phyloP scores from a whole-genome alignment of 1,284 basidiomycete species.

The Tilletia horrida region DNA sequence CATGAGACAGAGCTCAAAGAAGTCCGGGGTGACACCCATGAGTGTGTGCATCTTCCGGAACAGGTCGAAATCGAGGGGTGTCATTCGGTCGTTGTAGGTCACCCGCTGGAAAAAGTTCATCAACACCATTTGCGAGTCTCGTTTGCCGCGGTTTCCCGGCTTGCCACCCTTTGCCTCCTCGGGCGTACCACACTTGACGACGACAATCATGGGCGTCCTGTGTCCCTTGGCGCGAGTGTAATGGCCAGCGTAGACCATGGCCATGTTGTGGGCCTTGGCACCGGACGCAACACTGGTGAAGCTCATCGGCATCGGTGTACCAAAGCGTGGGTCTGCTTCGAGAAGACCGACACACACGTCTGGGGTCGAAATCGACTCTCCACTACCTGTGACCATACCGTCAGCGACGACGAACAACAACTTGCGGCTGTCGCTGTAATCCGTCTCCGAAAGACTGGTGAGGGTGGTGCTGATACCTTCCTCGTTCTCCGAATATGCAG shows the following conservation, averaged over 20 bases:
- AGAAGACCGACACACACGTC: slow-evolving; percentile 90
- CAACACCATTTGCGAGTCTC: slow-evolving; percentile 95
- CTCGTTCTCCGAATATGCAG: slow-evolving; percentile 95
- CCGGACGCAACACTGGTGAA: slow-evolving; percentile 88
- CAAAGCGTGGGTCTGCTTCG: slow-evolving; percentile 90
- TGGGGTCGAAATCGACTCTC: slow-evolving; percentile 89
- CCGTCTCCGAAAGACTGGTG: slow-evolving; percentile 84
- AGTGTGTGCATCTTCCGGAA: slow-evolving; percentile 94
- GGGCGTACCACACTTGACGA: slow-evolving; percentile 95
- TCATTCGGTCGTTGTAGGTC: slow-evolving; percentile 98
- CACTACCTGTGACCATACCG: slow-evolving; percentile 97
- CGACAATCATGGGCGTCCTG: slow-evolving; percentile 87
- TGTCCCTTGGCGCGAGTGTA: slow-evolving; percentile 72
- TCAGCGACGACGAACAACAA: slow-evolving; percentile 92
- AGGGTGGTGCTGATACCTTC: slow-evolving; percentile 86
- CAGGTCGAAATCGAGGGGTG: slow-evolving; percentile 92
- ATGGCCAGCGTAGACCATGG: slow-evolving; percentile 98
- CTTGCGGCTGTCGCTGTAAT: slow-evolving; percentile 86
- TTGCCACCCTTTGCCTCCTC: slow-evolving; percentile 72
- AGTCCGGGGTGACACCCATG: slow-evolving; percentile 99
- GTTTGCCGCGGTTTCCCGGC: slow-evolving; percentile 96
- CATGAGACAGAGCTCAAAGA: slow-evolving; percentile 96
- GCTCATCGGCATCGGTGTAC: slow-evolving; percentile 91
- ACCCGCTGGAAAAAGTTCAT: slow-evolving; percentile 99
- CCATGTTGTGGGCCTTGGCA: slow-evolving; percentile 82